These are phyloP conservation scores for Chlamydomonas schloesseri DNA, from an alignment of 139 green algal genomes.

Conservation along the genomic window DNA sequence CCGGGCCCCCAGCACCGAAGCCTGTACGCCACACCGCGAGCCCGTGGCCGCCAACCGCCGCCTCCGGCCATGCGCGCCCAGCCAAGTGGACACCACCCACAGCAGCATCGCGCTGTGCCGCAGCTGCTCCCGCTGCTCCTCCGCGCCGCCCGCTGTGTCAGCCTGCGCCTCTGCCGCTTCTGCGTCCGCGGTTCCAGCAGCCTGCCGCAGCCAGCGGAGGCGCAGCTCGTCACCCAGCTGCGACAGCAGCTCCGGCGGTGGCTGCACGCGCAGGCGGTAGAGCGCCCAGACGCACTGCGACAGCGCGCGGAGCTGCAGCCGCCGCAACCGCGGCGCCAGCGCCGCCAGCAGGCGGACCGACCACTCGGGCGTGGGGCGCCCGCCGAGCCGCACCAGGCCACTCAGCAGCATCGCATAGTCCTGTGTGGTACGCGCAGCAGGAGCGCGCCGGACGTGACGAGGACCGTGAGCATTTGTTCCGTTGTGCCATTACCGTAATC, in stretches of 20 bases:
- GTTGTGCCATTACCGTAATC: too few species aligned
- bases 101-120: background rate
- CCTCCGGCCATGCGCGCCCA: background rate
- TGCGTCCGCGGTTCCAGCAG: background rate
- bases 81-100: conserved; percentile 28
- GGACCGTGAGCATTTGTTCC: too few species aligned
- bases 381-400: background rate
- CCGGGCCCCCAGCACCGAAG: background rate
- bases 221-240: background rate
- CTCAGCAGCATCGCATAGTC: conserved; percentile 20
- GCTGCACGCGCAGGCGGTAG: conserved; percentile 26
- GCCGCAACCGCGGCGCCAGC: conserved; percentile 1
- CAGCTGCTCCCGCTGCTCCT: background rate
- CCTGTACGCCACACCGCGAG: background rate
- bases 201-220: background rate
- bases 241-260: conserved; percentile 18
- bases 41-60: too few species aligned
- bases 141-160: background rate
- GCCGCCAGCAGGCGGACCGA: background rate
- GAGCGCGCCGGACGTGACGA: too few species aligned
- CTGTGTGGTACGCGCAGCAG: background rate
- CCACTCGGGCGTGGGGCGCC: background rate
- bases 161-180: background rate
- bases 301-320: background rate
- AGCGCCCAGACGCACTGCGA: conserved; percentile 14